Conservation (phyloP, 805 yeast genomes). For the Nakazawaea ishiwadae region DNA sequence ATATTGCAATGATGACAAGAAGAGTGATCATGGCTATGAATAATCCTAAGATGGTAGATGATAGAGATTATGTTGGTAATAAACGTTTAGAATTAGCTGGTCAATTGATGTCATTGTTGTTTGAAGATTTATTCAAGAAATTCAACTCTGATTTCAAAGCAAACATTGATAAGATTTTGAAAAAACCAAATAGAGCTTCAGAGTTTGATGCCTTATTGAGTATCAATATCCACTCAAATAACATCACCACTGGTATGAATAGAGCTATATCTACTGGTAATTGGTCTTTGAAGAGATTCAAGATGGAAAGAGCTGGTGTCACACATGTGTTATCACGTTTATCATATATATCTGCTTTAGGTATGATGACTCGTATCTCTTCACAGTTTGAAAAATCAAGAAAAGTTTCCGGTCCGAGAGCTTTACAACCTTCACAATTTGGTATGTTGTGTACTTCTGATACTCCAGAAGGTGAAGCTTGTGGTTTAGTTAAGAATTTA, state of each 20-base stretch:
- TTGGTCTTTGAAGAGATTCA: conserved; percentile 97
- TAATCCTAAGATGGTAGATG: conserved; percentile 94
- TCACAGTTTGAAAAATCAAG: conserved; percentile 98
- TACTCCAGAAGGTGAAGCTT: conserved; percentile 99
- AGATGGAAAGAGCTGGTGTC: conserved; percentile 99
- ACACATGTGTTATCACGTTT: conserved; percentile 92
- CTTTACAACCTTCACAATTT: conserved; percentile 97
- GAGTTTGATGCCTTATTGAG: conserved; percentile 92
- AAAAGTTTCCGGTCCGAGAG: conserved; percentile 98
- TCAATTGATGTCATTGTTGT: conserved; percentile 88
- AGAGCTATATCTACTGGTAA: conserved; percentile 98
- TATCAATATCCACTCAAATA: conserved; percentile 86
- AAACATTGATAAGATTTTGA: conserved; percentile 87
- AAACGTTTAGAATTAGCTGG: conserved; percentile 97
- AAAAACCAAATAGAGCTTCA: conserved; percentile 89
- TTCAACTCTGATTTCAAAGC: conserved; percentile 94
- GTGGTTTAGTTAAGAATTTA: conserved; percentile 95
- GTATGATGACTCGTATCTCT: conserved; percentile 99
- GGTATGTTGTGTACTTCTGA: conserved; percentile 99
- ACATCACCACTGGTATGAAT: conserved; percentile 90
- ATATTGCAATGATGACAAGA: conserved; percentile 94
- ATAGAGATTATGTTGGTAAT: conserved; percentile 97
- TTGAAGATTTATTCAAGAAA: conserved; percentile 96
- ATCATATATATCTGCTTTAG: conserved; percentile 90
- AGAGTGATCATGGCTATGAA: conserved; percentile 94